A percentile compares a stretch with the other conserved stretches of the same genome.
Evolutionary conservation across 345 rosid species (phyloP).

Genomic region (Eucalyptus fibrosa): DNA sequence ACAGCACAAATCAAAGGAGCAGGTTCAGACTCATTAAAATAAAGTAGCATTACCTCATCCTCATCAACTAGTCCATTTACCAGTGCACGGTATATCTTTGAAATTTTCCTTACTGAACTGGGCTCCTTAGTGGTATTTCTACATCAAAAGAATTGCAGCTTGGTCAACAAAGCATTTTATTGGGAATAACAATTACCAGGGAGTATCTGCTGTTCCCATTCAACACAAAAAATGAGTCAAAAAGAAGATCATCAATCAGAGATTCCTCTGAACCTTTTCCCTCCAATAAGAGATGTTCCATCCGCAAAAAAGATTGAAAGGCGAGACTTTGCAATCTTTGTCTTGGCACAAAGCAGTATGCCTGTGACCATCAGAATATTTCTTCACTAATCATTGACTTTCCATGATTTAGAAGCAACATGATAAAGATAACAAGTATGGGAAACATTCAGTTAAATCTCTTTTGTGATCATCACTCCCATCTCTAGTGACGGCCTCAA

Average conservation of each 20-base stretch:
- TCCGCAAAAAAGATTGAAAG: constrained; percentile 77
- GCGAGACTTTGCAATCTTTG: constrained; percentile 64
- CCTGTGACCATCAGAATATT: constrained; percentile 26
- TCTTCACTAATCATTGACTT: neutral
- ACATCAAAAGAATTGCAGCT: neutral
- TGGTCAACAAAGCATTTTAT: neutral
- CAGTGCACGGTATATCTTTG: constrained; percentile 69
- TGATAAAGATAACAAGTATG: neutral
- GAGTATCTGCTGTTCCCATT: neutral
- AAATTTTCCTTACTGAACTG: constrained; percentile 33
- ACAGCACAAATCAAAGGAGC: neutral
- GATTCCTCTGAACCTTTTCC: constrained; percentile 24
- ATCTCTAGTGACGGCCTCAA: neutral
- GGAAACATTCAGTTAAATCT: neutral
- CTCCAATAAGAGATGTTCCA: constrained; percentile 53
- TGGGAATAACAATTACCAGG: neutral
- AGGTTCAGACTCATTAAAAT: neutral
- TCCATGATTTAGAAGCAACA: neutral
- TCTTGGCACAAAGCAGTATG: constrained; percentile 84
- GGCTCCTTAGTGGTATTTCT: constrained; percentile 8
- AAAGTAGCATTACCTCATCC: constrained; percentile 37
- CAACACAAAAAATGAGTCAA: neutral
- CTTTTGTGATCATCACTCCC: neutral
- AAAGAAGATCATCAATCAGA: neutral
- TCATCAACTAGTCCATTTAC: constrained; percentile 49